Percentiles rank a stretch among this genome's conserved stretches.
phyloP scores from a whole-genome alignment of 306 rosid species.

The Lagenaria siceraria region DNA sequence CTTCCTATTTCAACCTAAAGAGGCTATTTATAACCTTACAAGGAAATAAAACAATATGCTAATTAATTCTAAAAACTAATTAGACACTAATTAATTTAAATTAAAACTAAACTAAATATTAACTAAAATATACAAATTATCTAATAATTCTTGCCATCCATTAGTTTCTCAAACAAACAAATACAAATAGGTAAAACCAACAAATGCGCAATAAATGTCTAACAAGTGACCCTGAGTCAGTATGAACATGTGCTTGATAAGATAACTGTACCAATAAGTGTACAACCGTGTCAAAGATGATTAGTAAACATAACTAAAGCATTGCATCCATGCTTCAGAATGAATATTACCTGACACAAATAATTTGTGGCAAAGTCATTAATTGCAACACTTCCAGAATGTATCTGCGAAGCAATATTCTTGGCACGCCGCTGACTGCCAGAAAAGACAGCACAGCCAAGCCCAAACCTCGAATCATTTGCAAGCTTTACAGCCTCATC shows the following conservation, averaged over 20 bases:
- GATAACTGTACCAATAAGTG: not conserved
- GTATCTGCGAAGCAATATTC: constrained; percentile 71
- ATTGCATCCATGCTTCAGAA: not conserved
- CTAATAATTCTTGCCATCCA: not conserved
- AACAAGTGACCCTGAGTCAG: not conserved
- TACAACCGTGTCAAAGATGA: not conserved
- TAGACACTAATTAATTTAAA: no score
- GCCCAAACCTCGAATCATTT: constrained; percentile 81
- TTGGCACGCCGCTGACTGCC: constrained; percentile 67
- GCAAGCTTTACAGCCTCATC: constrained; percentile 73
- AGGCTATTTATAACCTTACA: no score
- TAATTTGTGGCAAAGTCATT: constrained; percentile 72
- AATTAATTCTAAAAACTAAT: no score
- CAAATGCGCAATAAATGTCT: not conserved
- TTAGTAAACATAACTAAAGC: not conserved
- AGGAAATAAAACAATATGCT: no score
- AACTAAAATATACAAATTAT: no score
- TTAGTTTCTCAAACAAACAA: not conserved
- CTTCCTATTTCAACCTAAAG: no score
- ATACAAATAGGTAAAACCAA: not conserved
- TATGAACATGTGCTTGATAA: not conserved
- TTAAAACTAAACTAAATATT: no score
- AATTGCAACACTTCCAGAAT: constrained; percentile 63
- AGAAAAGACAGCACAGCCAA: constrained; percentile 90
- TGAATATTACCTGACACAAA: constrained; percentile 68